These are phyloP conservation scores for Trichoderma arundinaceum DNA, from an alignment of 2,329 filamentous ascomycete species.

Conservation along the genomic window DNA sequence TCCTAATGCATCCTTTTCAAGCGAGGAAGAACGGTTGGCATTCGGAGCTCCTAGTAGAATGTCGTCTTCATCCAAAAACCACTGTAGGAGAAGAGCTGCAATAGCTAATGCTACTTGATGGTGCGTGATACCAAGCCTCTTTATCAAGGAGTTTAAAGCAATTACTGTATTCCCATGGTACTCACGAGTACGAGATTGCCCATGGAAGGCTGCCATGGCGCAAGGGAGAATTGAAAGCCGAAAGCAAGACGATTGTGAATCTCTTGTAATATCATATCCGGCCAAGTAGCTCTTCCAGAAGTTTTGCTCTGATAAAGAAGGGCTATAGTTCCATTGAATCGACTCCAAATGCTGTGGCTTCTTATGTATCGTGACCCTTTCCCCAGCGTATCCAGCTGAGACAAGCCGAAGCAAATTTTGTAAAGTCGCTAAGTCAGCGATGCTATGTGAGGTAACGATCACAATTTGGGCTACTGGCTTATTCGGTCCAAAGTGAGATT, in stretches of 20 bases:
- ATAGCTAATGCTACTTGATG: slow-evolving; percentile 24
- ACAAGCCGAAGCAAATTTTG: slow-evolving; percentile 28
- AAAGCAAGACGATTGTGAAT: background rate
- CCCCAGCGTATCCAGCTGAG: slow-evolving; percentile 3
- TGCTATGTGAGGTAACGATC: slow-evolving; percentile 26
- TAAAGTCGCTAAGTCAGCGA: slow-evolving; percentile 25
- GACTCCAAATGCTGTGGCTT: background rate
- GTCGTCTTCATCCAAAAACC: slow-evolving; percentile 20
- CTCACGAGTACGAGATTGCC: background rate
- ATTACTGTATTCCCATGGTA: background rate
- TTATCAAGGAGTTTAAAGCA: slow-evolving; percentile 5
- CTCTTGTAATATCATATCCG: background rate
- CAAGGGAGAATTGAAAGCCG: background rate
- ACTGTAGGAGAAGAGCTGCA: slow-evolving; percentile 20
- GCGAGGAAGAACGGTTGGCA: background rate
- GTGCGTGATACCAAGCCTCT: slow-evolving; percentile 24
- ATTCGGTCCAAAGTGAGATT: background rate
- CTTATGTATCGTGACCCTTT: background rate
- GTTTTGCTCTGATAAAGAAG: background rate
- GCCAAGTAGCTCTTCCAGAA: background rate
- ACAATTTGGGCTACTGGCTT: slow-evolving; percentile 6
- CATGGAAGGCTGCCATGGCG: background rate
- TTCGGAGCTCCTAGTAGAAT: slow-evolving; percentile 24
- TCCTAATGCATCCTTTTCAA: slow-evolving; percentile 4
- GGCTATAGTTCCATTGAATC: background rate